phyloP scores from a whole-genome alignment of 805 yeast genomes.

The Saturnispora gosingensis region DNA sequence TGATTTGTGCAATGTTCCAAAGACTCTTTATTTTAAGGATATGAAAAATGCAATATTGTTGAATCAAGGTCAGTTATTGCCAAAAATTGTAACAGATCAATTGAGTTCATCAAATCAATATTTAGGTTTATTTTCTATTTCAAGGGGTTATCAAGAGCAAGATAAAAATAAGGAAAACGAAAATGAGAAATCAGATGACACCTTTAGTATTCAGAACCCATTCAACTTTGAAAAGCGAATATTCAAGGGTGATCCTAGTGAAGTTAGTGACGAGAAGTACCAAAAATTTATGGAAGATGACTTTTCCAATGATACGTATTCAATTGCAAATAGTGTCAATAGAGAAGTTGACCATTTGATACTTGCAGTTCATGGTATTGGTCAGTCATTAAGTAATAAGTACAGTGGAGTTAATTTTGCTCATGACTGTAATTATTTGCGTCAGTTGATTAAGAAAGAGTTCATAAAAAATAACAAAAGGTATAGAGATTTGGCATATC shows the following conservation, averaged over 20 bases:
- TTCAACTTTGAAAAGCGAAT: not conserved
- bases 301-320: conserved; percentile 36
- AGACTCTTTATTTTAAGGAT: conserved; percentile 23
- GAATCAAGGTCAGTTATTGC: conserved; percentile 21
- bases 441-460: conserved; percentile 47
- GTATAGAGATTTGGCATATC: conserved; percentile 31
- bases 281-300: conserved; percentile 44
- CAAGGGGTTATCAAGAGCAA: conserved; percentile 36
- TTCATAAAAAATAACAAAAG: conserved; percentile 32
- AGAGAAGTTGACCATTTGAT: conserved; percentile 49
- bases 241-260: conserved; percentile 2
- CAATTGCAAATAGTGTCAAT: conserved; percentile 30
- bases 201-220: not conserved
- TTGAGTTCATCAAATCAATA: conserved; percentile 22
- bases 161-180: conserved; percentile 9
- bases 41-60: conserved; percentile 18
- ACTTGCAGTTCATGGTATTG: conserved; percentile 92
- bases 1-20: conserved; percentile 20
- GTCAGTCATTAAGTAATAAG: conserved; percentile 73
- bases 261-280: conserved; percentile 25
- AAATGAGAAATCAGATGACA: not conserved
- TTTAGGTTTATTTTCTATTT: conserved; percentile 40
- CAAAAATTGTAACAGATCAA: conserved; percentile 22
- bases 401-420: conserved; percentile 80
- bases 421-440: conserved; percentile 65